phyloP scores from a whole-genome alignment of 1,139 yeast genomes.

The Maudiozyma humilis region DNA sequence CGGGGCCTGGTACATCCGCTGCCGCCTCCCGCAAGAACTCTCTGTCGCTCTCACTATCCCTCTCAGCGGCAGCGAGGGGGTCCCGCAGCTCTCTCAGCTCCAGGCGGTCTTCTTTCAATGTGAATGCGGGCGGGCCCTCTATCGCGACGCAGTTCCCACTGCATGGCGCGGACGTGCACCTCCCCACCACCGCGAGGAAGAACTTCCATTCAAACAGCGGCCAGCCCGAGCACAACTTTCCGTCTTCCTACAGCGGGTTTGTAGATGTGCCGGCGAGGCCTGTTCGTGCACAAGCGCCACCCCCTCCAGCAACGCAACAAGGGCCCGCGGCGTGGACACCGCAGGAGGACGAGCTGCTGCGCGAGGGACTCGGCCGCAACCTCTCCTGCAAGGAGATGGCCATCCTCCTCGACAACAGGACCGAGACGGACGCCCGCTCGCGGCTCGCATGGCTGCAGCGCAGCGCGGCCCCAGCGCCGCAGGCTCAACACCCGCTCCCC shows the following conservation, averaged over 20 bases:
- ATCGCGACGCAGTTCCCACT: neutral
- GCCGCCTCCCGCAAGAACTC: too few relatives aligned
- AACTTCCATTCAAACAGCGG: neutral
- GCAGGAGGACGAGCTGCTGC: conserved; percentile 67
- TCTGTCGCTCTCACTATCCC: neutral
- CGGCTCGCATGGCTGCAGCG: conserved; percentile 44
- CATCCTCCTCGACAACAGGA: conserved; percentile 59
- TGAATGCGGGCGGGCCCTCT: too few relatives aligned
- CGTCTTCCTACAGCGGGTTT: conserved; percentile 1
- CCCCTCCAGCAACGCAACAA: neutral
- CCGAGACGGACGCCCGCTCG: conserved; percentile 63
- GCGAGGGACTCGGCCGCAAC: conserved; percentile 46
- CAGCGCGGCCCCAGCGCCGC: neutral
- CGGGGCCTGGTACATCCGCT: conserved; percentile 24
- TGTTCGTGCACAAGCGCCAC: neutral
- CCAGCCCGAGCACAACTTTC: conserved; percentile 1
- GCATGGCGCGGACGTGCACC: too few relatives aligned
- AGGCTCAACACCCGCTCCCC: neutral
- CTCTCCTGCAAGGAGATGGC: conserved; percentile 67
- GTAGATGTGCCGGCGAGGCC: neutral
- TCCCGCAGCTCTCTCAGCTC: too few relatives aligned
- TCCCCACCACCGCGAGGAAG: too few relatives aligned
- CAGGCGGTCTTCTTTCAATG: too few relatives aligned
- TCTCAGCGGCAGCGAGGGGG: neutral
- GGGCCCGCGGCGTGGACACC: conserved; percentile 33